Base-by-base conservation (phyloP, 352 stramenopile species). In the Phytophthora melonis region DNA sequence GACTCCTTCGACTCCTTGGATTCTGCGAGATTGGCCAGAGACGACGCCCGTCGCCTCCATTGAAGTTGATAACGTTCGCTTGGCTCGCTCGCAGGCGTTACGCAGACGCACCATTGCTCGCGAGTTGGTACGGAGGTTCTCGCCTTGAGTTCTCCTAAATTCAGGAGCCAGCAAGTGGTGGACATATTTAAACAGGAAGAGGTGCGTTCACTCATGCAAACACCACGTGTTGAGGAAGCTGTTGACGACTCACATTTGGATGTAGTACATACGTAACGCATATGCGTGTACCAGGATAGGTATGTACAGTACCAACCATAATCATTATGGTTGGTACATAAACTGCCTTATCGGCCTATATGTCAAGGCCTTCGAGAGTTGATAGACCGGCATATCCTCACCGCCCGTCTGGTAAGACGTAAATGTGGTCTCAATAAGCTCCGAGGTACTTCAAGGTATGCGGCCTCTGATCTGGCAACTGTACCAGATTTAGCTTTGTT, bases 161-260 rank as follows among this genome's bases (percentile, higher is more conserved):
- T 60, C 47, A 13, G 9, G 73, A 94, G 84, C 21, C 78, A 91
- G 65, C 68, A 86, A 67, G 80, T 96, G 43, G 86, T 87, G 53
- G 79, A 91, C 56, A 63, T 88, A 68, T 94, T 96, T 69, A 75
- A 82, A 43, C 57, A 81, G 5, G 68, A 78, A 18, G 66, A 91
- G 83, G 87, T 92, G 39, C 14, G 65, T 80, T 27, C 27, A 27
- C 14, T 49, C 1, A 19, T 13, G 27, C 13, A 58, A 1, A 30
- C 43, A 0, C 54, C 21, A 19, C 14, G 16, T 14, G 36, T 18
- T 16, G 36, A 43, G 14, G 36, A 5, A 18, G n/a, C 27, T 49
- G 43, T 25, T 36, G 27, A 43, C 14, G 36, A 5, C 41, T 49
- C 0, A 49, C 41, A 3, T 7, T 13, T n/a, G n/a, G n/a, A n/a